phyloP scores from a whole-genome alignment of 768 basidiomycete genomes.

The Hygrophorus russula region DNA sequence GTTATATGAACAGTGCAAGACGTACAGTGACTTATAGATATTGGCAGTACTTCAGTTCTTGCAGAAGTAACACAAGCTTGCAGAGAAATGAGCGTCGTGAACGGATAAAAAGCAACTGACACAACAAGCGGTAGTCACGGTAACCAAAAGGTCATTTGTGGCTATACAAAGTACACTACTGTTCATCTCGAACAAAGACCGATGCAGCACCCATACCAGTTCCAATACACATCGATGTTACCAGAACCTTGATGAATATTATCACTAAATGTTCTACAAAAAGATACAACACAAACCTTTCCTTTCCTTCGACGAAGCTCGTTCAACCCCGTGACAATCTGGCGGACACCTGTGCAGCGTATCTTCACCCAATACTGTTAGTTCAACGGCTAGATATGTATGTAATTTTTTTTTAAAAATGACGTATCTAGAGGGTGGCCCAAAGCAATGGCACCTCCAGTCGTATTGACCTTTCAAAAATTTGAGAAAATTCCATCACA shows the following conservation, averaged over 20 bases:
- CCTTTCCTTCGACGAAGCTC: constrained; percentile 58
- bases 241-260: constrained; percentile 45
- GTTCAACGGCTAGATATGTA: not conserved
- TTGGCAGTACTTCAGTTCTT: too few species aligned
- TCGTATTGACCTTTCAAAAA: constrained; percentile 60
- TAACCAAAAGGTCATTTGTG: too few species aligned
- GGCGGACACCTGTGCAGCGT: constrained; percentile 76
- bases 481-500: not conserved
- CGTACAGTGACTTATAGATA: not conserved
- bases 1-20: not conserved
- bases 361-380: not conserved
- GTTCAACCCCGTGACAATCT: constrained; percentile 74
- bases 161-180: too few species aligned
- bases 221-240: constrained; percentile 87
- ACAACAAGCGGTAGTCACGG: not conserved
- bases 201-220: constrained; percentile 90
- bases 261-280: constrained; percentile 2
- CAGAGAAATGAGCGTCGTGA: constrained; percentile 3
- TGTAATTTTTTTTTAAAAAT: too few species aligned
- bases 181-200: constrained; percentile 56
- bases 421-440: constrained; percentile 75
- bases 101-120: not conserved
- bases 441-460: constrained; percentile 84
- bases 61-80: not conserved
- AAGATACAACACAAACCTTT: constrained; percentile 34